Evolutionary conservation across 805 yeast species (phyloP).

Genomic region (Candida takata): DNA sequence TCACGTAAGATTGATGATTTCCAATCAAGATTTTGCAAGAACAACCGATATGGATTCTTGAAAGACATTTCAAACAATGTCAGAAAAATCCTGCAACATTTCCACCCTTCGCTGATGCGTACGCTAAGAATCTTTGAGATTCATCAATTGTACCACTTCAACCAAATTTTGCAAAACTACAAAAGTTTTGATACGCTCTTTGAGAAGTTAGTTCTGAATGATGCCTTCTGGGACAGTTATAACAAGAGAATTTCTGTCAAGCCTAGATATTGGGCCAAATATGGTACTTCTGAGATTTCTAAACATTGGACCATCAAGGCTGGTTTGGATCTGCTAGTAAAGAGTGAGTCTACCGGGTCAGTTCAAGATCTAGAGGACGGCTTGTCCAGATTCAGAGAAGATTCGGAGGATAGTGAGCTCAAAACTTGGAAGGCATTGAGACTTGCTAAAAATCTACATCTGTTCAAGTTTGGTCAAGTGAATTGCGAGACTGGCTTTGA

Average conservation of each 20-base stretch:
- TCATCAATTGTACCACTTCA: constrained; percentile 5
- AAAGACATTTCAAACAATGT: neutral
- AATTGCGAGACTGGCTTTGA: constrained; percentile 29
- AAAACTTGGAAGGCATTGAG: constrained; percentile 39
- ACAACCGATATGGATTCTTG: neutral
- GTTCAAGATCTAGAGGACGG: constrained; percentile 2
- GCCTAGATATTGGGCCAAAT: constrained; percentile 17
- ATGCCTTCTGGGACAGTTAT: constrained; percentile 2
- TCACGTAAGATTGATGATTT: neutral
- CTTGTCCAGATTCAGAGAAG: constrained; percentile 4
- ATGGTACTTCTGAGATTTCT: constrained; percentile 22
- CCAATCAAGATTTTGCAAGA: neutral
- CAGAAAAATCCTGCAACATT: neutral
- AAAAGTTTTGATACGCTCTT: constrained; percentile 3
- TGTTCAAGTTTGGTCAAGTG: constrained; percentile 32
- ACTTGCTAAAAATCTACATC: constrained; percentile 28
- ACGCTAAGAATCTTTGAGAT: neutral
- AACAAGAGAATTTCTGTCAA: constrained; percentile 5
- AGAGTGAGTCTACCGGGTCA: constrained; percentile 5
- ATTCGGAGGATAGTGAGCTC: constrained; percentile 13
- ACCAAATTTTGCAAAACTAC: constrained; percentile 8
- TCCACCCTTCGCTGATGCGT: constrained; percentile 1
- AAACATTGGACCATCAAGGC: constrained; percentile 33
- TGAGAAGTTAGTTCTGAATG: constrained; percentile 4
- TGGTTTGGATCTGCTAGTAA: constrained; percentile 30